Conservation (phyloP, 2,329 filamentous ascomycete species). For the Fusarium sp. region DNA sequence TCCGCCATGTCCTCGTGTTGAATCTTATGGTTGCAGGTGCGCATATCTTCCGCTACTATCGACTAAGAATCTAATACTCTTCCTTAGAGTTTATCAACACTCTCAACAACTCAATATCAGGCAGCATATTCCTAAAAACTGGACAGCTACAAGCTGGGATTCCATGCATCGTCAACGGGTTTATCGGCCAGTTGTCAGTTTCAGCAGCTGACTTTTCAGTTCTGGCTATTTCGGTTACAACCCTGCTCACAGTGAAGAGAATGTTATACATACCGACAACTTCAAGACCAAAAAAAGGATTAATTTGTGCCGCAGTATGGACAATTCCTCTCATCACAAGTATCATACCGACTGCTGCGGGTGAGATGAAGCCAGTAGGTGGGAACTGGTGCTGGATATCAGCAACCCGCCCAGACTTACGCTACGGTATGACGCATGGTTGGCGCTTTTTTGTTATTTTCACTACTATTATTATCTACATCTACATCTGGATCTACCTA, state of each 20-base stretch:
- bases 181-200: conserved; percentile 37
- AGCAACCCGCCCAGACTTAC: conserved; percentile 47
- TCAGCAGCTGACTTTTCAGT: conserved; percentile 40
- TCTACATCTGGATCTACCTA: conserved; percentile 49
- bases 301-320: conserved; percentile 34
- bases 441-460: conserved; percentile 57
- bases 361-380: conserved; percentile 46
- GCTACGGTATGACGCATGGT: conserved; percentile 56
- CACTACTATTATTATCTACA: conserved; percentile 52
- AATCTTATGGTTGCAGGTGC: conserved; percentile 38
- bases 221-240: conserved; percentile 38
- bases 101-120: conserved; percentile 39
- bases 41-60: neutral
- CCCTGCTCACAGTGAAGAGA: conserved; percentile 36
- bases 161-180: conserved; percentile 31
- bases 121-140: conserved; percentile 24
- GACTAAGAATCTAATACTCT: neutral
- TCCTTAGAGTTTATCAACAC: conserved; percentile 36
- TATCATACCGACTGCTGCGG: conserved; percentile 25
- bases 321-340: conserved; percentile 31
- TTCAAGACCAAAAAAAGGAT: conserved; percentile 15
- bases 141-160: conserved; percentile 14
- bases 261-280: conserved; percentile 27
- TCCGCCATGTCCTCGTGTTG: conserved; percentile 38
- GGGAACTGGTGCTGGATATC: conserved; percentile 62